Base-by-base conservation (phyloP, 2,329 filamentous ascomycete genomes). In the Conoideocrella luteorostrata region DNA sequence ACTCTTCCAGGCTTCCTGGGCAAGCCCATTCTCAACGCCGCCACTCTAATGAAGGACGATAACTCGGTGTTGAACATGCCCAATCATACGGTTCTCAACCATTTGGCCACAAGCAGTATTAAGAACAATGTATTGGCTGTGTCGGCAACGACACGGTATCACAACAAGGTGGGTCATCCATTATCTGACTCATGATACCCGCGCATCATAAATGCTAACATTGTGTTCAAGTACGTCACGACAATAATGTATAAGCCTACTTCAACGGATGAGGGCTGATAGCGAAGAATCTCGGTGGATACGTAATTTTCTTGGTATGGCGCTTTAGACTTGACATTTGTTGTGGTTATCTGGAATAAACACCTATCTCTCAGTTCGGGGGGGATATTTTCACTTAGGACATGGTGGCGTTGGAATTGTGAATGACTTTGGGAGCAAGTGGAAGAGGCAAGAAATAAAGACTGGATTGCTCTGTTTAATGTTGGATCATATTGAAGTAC, bases 181-280 rank as follows among this genome's bases (percentile, higher is more conserved):
- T 24, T n/a, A 4, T 7, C 4, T 6, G 13, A 13, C 24, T 11
- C 20, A 9, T 13, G 4, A 12, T 5, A 18, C 7, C 7, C 12
- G 11, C 13, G 4, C 7, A 17, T 3, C n/a, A 29, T 11, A 28
- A 5, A 23, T 37, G 32, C 45, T 45, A 15, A 46, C 29, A 7
- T 11, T 11, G 22, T 35, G 21, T 18, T 4, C 56, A n/a, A 96
- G 91, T 97, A 97, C 66, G 86, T 97, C 28, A 97, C 91, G 4
- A 96, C 90, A 3, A 95, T 97, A 61, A 84, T 97, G 72, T 97
- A 97, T 70, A 97, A 96, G 71, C 89, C 88, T 15, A 88, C 89
- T 10, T 72, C 72, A 5, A 63, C 67, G n/a, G 75, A 79, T 50
- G 70, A 77, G 41, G 58, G 61, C 36, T 65, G 38, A 41, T 18